phyloP scores from a whole-genome alignment of 352 stramenopile genomes.

The Aphanomyces astaci region DNA sequence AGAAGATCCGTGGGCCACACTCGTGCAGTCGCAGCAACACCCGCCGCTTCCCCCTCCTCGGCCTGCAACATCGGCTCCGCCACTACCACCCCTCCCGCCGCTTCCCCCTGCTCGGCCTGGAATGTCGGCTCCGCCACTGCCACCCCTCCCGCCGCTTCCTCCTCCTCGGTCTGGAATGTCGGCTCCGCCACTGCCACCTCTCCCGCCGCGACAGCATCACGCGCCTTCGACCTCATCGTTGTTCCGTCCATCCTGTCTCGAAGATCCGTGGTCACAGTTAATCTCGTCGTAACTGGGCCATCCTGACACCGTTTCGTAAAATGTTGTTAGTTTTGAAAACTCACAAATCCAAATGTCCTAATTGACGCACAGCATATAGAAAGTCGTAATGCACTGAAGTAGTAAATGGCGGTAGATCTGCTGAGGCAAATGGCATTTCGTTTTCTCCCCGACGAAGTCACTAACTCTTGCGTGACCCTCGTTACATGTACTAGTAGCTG shows the following conservation, averaged over 20 bases:
- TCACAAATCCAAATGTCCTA: background rate
- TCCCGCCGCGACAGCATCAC: too few relatives aligned
- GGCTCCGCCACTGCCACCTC: background rate
- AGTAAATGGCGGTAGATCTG: background rate
- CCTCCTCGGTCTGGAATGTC: background rate
- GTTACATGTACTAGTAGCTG: too few relatives aligned
- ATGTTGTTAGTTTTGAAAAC: too few relatives aligned
- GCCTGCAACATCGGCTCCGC: background rate
- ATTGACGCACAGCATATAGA: background rate
- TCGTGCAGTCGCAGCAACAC: background rate
- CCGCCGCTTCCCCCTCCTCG: background rate
- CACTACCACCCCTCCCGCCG: background rate
- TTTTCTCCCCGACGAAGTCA: too few relatives aligned
- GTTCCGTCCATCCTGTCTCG: slow-evolving; percentile 7
- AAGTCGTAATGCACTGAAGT: background rate
- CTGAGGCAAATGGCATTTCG: too few relatives aligned
- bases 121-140: background rate
- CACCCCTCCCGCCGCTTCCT: background rate
- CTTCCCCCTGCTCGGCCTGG: background rate
- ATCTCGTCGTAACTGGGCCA: background rate
- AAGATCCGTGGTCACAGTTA: slow-evolving; percentile 3
- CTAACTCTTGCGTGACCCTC: too few relatives aligned
- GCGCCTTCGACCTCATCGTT: background rate
- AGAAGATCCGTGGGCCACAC: background rate
- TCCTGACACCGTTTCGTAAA: background rate